Evolutionary conservation across 371 early-diverging fungal species (phyloP), one percentile per base, ranked within the genome.

Genomic region (Circinella minor): DNA sequence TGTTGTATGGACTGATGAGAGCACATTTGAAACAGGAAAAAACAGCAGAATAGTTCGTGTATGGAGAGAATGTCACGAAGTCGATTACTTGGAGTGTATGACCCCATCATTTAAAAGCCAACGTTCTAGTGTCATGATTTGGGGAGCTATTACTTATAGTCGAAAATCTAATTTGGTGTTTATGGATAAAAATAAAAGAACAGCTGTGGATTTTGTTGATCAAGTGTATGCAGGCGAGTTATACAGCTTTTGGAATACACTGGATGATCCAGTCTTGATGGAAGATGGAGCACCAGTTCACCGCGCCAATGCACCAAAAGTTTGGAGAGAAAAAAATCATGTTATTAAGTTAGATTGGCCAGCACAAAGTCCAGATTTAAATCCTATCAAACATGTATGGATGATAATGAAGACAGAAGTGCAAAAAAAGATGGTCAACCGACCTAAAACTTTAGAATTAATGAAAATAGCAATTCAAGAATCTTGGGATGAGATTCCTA

Each of bases 281-380:
- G 48, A 64, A 64, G 10, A 64, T 64, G 64, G 64, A 27, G 64
- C 47, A 20, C 64, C 64, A 18, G 46, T 64, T 20, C 64, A 64
- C 27, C 27, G 64, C 17, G 46, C 46, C 18, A 63, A 63, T 34
- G 64, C 64, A 11, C 47, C 64, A 64, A 64, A 64, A 47, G 4
- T 43, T n/a, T 64, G 64, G 47, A 7, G 43, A n/a, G 1, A 63
- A 46, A 27, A 38, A 10, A 37, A 47, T 48, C 15, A 13, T 20
- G 49, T 64, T 15, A 48, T 64, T 34, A 64, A 48, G 48, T 17
- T 64, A 36, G 64, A 64, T 27, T 18, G 64, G 64, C 47, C 64
- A 20, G 46, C 49, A 46, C 64, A 64, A 64, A 15, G n/a, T 15
- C 64, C 64, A 27, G 64, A 49, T 64, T 34, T 46, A 1, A 11